phyloP scores from a whole-genome alignment of 2,329 filamentous ascomycete species.

The Botrytis deweyae region DNA sequence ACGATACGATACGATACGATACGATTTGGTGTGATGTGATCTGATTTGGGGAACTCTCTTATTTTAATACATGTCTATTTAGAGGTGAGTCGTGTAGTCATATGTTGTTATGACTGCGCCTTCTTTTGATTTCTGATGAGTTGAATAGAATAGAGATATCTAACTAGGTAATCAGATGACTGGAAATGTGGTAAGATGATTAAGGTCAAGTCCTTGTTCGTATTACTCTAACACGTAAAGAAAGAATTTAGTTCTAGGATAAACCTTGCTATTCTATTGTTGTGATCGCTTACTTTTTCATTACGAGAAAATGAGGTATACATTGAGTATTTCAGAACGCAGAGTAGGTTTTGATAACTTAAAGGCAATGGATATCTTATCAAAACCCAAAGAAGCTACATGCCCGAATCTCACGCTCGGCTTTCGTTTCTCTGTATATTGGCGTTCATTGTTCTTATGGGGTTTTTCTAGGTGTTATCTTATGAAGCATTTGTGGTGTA shows the following conservation, averaged over 20 bases:
- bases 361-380: too few species aligned
- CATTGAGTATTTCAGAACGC: too few species aligned
- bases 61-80: neutral
- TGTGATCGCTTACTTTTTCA: too few species aligned
- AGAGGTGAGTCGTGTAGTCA: neutral
- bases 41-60: too few species aligned
- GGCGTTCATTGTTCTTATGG: fast-evolving
- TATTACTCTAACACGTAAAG: neutral
- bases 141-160: neutral
- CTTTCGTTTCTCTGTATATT: neutral
- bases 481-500: neutral
- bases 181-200: neutral
- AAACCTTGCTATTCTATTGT: neutral
- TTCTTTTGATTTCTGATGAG: neutral
- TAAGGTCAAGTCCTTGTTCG: neutral
- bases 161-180: too few species aligned
- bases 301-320: too few species aligned
- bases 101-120: neutral
- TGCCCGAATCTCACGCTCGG: too few species aligned
- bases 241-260: neutral
- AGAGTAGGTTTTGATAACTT: too few species aligned
- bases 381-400: too few species aligned
- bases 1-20: too few species aligned
- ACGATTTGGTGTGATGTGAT: too few species aligned
- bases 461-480: fast-evolving